Conservation (phyloP, 148 eudicot genomes). For the Chenopodium quinoa region DNA sequence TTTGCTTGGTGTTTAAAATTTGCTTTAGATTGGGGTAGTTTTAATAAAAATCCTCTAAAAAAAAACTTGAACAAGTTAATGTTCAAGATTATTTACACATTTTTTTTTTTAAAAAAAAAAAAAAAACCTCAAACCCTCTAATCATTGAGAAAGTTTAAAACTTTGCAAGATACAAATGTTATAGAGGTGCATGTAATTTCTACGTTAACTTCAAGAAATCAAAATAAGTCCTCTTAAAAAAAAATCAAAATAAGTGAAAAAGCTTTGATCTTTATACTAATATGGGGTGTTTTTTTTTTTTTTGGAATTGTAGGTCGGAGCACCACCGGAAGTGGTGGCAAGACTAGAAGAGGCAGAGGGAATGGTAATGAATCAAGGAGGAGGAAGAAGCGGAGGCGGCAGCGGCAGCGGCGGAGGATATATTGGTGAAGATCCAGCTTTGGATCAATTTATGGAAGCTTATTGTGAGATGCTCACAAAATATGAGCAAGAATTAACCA, state of each 20-base stretch:
- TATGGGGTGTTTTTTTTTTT: background rate
- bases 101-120: too few species aligned
- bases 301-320: slow-evolving; percentile 62
- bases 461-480: slow-evolving; percentile 92
- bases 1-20: background rate
- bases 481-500: slow-evolving; percentile 87
- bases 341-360: slow-evolving; percentile 75
- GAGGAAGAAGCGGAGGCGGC: slow-evolving; percentile 24
- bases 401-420: slow-evolving; percentile 24
- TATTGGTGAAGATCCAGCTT: slow-evolving; percentile 78
- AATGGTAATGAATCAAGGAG: slow-evolving; percentile 30
- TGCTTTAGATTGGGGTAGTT: background rate
- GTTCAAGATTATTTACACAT: too few species aligned
- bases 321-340: slow-evolving; percentile 91
- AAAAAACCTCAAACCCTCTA: background rate
- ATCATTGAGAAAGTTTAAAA: background rate
- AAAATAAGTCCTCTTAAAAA: too few species aligned
- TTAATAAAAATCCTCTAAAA: background rate
- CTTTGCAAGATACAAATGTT: background rate
- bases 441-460: slow-evolving; percentile 98
- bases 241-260: too few species aligned
- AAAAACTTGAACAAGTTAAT: too few species aligned
- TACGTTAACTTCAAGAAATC: background rate
- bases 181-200: background rate
- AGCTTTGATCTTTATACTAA: too few species aligned